phyloP scores from a whole-genome alignment of 1,284 basidiomycete species.

The Irpex sp. region DNA sequence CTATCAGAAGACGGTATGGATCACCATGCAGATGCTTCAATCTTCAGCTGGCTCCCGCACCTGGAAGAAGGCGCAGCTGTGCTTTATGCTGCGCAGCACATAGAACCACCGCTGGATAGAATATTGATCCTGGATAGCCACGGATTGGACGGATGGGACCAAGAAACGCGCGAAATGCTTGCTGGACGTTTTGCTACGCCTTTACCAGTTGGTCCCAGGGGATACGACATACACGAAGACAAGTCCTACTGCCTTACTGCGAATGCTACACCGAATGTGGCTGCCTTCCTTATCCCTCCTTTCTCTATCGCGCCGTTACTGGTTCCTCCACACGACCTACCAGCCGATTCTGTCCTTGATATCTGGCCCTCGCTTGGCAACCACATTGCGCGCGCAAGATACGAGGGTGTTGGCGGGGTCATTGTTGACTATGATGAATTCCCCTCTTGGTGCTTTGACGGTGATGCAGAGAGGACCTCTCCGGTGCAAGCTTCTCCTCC shows the following conservation, averaged over 20 bases:
- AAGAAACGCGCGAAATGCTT: slow-evolving; percentile 29
- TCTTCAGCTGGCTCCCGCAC: slow-evolving; percentile 32
- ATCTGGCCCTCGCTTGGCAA: slow-evolving; percentile 42
- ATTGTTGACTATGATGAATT: neutral
- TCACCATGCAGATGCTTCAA: slow-evolving; percentile 36
- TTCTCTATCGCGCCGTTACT: slow-evolving; percentile 39
- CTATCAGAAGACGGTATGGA: slow-evolving; percentile 21
- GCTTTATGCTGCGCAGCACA: slow-evolving; percentile 30
- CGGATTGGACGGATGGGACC: slow-evolving; percentile 30
- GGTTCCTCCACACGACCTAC: slow-evolving; percentile 24
- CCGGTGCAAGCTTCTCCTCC: neutral
- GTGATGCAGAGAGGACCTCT: neutral
- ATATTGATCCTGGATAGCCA: slow-evolving; percentile 45
- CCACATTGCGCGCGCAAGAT: slow-evolving; percentile 21
- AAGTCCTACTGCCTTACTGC: slow-evolving; percentile 27
- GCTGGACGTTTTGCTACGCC: slow-evolving; percentile 12
- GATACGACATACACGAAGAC: slow-evolving; percentile 24
- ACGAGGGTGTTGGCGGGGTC: slow-evolving; percentile 10
- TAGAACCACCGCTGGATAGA: slow-evolving; percentile 35
- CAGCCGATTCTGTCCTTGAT: slow-evolving; percentile 14
- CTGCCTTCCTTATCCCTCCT: slow-evolving; percentile 50
- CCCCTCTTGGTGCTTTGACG: slow-evolving; percentile 1
- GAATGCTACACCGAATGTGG: slow-evolving; percentile 27
- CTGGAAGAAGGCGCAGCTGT: slow-evolving; percentile 25
- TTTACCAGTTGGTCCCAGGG: slow-evolving; percentile 42